phyloP scores from a whole-genome alignment of 768 basidiomycete species.

The Suillus hirtellus region DNA sequence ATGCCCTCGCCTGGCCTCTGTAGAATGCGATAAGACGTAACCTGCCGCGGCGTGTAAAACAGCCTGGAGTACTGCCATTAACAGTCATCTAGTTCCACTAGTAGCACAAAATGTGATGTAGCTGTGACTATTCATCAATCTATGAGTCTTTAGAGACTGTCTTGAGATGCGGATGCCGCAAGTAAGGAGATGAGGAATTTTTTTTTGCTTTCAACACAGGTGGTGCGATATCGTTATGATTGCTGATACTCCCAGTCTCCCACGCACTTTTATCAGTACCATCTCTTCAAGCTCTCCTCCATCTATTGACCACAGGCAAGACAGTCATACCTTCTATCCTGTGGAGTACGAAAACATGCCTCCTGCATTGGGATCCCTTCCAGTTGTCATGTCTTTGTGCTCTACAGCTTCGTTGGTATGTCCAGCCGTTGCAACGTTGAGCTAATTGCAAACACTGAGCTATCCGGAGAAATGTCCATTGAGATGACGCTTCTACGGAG shows the following conservation, averaged over 20 bases:
- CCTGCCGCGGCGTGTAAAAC: background rate
- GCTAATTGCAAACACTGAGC: background rate
- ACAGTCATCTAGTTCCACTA: too few species aligned
- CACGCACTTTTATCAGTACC: background rate
- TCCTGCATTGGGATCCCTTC: background rate
- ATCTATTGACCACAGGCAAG: background rate
- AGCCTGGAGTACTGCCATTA: background rate
- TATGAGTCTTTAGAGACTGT: background rate
- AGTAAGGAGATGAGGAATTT: background rate
- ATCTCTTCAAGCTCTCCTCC: background rate
- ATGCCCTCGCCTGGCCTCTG: background rate
- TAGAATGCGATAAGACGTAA: background rate
- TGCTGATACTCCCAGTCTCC: too few species aligned
- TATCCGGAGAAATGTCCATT: background rate
- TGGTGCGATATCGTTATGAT: too few species aligned
- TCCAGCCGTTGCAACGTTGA: background rate
- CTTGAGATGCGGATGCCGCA: background rate
- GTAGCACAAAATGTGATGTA: too few species aligned
- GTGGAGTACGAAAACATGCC: background rate
- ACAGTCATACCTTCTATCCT: background rate
- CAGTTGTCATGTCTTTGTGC: background rate
- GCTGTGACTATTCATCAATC: too few species aligned
- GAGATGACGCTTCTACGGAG: background rate
- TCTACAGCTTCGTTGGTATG: background rate
- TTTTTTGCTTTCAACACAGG: too few species aligned